These are phyloP conservation scores for Calonectria hongkongensis DNA, from an alignment of 2,329 filamentous ascomycete genomes.

Conservation along the genomic window DNA sequence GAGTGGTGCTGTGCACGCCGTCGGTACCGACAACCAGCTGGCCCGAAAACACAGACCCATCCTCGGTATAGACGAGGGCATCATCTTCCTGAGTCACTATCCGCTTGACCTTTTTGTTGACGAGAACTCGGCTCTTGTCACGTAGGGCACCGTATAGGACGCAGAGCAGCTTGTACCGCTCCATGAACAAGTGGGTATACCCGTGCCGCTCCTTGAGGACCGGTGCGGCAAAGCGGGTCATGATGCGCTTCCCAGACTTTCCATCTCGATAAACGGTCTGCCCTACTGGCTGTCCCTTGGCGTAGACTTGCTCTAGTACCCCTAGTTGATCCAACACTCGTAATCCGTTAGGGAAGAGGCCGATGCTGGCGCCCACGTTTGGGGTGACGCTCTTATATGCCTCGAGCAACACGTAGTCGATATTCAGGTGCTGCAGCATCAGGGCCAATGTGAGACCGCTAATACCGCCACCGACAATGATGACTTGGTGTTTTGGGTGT, in stretches of 20 bases:
- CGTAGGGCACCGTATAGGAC: neutral
- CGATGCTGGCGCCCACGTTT: neutral
- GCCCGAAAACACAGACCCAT: conserved; percentile 5
- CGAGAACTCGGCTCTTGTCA: neutral
- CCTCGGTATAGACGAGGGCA: neutral
- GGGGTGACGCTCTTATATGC: conserved; percentile 6
- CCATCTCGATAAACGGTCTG: conserved; percentile 2
- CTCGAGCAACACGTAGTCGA: conserved; percentile 15
- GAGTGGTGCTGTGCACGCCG: neutral
- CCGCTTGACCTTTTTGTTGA: conserved; percentile 9
- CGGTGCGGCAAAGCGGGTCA: neutral
- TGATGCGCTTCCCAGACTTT: neutral
- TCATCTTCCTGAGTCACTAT: neutral
- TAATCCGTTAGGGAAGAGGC: conserved; percentile 6
- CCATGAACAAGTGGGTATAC: conserved; percentile 1
- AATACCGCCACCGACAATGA: conserved; percentile 11
- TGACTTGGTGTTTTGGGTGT: neutral
- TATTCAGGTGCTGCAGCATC: neutral
- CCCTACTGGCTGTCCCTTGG: neutral
- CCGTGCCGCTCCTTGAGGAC: conserved; percentile 14
- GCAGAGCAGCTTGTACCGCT: neutral
- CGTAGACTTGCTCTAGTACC: neutral
- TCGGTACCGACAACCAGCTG: conserved; percentile 9
- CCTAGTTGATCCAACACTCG: conserved; percentile 4
- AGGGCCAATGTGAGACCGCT: neutral